phyloP scores from a whole-genome alignment of 2,329 filamentous ascomycete species.

The Phaeosphaeriaceae sp. region DNA sequence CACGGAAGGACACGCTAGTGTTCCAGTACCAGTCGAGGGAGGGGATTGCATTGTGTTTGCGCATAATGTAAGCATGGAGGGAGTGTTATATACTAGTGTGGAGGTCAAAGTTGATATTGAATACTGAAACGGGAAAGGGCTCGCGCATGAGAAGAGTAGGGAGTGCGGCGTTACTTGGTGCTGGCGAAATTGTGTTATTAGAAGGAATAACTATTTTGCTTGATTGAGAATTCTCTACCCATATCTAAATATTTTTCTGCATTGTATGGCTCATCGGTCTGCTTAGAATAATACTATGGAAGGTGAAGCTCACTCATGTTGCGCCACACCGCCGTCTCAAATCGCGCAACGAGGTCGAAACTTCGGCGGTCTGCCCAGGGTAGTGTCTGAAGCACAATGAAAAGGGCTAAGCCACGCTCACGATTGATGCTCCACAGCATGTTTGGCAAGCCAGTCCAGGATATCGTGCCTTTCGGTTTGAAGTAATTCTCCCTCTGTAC shows the following conservation, averaged over 20 bases:
- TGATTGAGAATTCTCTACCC: too few species aligned
- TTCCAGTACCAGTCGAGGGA: neutral
- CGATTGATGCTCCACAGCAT: constrained; percentile 31
- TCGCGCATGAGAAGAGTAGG: too few species aligned
- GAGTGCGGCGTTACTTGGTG: too few species aligned
- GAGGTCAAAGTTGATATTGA: neutral
- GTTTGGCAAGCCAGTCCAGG: constrained; percentile 33
- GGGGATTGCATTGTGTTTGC: neutral
- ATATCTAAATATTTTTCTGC: too few species aligned
- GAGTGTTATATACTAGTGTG: neutral
- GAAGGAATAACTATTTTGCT: too few species aligned
- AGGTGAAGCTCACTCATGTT: constrained; percentile 4
- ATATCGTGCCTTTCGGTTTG: constrained; percentile 27
- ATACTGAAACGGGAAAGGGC: too few species aligned
- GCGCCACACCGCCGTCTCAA: constrained; percentile 33
- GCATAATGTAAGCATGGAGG: neutral
- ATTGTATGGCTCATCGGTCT: too few species aligned
- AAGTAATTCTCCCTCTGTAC: constrained; percentile 18
- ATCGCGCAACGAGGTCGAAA: constrained; percentile 19
- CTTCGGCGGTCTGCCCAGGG: constrained; percentile 27
- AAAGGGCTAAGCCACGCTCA: constrained; percentile 24
- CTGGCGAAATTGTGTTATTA: too few species aligned
- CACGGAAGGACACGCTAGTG: neutral
- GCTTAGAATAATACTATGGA: too few species aligned
- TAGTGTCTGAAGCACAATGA: constrained; percentile 30